phyloP scores from a whole-genome alignment of 2,329 filamentous ascomycete genomes.

The Arachnopeziza araneosa region DNA sequence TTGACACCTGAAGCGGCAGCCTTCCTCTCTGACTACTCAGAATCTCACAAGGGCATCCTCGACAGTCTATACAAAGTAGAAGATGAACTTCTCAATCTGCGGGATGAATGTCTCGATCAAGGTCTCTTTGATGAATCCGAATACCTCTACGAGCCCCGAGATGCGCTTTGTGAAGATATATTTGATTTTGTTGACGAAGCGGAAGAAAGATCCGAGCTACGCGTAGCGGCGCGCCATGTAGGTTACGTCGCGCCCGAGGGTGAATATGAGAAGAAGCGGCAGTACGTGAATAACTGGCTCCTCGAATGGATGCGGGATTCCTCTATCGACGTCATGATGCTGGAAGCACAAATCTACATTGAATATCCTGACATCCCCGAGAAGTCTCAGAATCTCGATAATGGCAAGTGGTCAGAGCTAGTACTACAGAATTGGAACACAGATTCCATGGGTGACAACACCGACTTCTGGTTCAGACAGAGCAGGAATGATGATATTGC shows the following conservation, averaged over 20 bases:
- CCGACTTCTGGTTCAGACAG: constrained; percentile 9
- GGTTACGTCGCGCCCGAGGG: neutral
- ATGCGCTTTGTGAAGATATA: constrained; percentile 19
- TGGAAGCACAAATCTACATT: constrained; percentile 13
- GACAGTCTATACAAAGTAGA: constrained; percentile 16
- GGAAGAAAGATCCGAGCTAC: constrained; percentile 16
- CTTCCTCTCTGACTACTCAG: constrained; percentile 18
- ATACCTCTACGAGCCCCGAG: constrained; percentile 17
- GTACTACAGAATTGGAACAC: constrained; percentile 16
- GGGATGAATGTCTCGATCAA: constrained; percentile 16
- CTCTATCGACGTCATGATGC: constrained; percentile 10
- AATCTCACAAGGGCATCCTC: constrained; percentile 10
- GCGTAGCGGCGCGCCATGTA: constrained; percentile 9
- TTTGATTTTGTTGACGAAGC: constrained; percentile 19
- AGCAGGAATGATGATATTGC: constrained; percentile 17
- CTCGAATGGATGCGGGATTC: constrained; percentile 20
- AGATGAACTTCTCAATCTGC: constrained; percentile 13
- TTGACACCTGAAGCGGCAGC: constrained; percentile 8
- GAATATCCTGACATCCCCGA: constrained; percentile 6
- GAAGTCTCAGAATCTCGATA: constrained; percentile 3
- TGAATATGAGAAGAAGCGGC: constrained; percentile 15
- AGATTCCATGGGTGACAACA: constrained; percentile 12
- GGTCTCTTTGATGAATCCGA: constrained; percentile 16
- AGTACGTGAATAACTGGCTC: constrained; percentile 22
- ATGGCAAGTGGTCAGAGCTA: constrained; percentile 17